phyloP scores from a whole-genome alignment of 2,329 filamentous ascomycete genomes.

The Teratosphaeria epicoccoides region DNA sequence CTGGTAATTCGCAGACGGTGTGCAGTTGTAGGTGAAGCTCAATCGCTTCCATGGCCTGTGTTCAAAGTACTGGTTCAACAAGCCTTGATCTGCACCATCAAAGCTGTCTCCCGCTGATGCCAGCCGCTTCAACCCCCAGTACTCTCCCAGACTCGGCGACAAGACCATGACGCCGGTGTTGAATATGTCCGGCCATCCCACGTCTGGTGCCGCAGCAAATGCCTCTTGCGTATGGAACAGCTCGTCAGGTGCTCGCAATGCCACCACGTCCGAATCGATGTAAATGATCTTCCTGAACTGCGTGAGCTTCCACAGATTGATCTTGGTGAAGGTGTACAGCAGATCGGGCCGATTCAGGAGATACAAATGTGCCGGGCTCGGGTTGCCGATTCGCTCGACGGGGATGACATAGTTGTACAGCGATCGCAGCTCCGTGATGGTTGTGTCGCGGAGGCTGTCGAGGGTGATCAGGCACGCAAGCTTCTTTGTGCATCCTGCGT shows the following conservation, averaged over 20 bases:
- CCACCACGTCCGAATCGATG: slow-evolving; percentile 88
- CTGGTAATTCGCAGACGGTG: slow-evolving; percentile 91
- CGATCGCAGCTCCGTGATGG: slow-evolving; percentile 69
- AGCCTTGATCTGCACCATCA: slow-evolving; percentile 90
- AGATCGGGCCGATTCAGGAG: slow-evolving; percentile 88
- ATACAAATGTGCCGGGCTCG: slow-evolving; percentile 67
- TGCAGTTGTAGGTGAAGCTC: slow-evolving; percentile 95
- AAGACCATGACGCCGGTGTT: slow-evolving; percentile 97
- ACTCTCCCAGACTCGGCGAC: slow-evolving; percentile 75
- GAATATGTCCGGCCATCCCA: slow-evolving; percentile 97
- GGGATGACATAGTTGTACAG: slow-evolving; percentile 85
- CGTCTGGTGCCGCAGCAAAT: slow-evolving; percentile 74
- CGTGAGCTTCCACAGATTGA: slow-evolving; percentile 81
- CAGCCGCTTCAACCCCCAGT: slow-evolving; percentile 72
- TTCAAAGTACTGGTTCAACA: slow-evolving; percentile 90
- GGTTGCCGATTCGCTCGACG: slow-evolving; percentile 68
- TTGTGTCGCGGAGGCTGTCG: slow-evolving; percentile 64
- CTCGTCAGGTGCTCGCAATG: slow-evolving; percentile 82
- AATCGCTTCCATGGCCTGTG: slow-evolving; percentile 67
- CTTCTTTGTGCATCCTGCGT: slow-evolving; percentile 78
- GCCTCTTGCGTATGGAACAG: slow-evolving; percentile 58
- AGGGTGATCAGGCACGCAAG: slow-evolving; percentile 74
- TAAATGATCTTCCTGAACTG: slow-evolving; percentile 92
- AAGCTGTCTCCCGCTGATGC: slow-evolving; percentile 84
- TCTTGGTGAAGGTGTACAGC: slow-evolving; percentile 90